These are phyloP conservation scores for Fusarium temperatum DNA, from an alignment of 2,329 filamentous ascomycete species.

Conservation along the genomic window DNA sequence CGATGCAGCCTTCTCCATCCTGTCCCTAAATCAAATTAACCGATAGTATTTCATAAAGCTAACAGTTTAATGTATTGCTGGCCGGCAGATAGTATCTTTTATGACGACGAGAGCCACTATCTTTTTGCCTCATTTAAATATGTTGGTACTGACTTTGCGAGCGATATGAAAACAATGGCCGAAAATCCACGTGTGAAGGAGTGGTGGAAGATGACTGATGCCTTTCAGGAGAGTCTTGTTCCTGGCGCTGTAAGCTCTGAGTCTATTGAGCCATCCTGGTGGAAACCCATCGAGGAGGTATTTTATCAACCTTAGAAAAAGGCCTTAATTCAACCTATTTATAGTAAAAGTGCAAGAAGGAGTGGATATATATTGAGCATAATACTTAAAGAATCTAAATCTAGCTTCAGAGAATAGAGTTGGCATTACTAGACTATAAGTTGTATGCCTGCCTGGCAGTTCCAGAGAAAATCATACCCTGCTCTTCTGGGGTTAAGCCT, in stretches of 20 bases:
- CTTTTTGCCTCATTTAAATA: not conserved
- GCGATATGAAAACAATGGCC: not conserved
- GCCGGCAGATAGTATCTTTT: not conserved
- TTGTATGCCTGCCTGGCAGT: not conserved
- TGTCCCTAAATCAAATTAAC: not conserved
- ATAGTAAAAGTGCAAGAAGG: accelerated
- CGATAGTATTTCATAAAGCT: not conserved
- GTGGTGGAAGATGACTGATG: not conserved
- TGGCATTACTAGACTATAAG: not conserved
- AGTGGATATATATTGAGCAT: not conserved
- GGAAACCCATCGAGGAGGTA: not conserved
- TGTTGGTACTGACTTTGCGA: not conserved
- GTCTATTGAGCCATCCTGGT: not conserved
- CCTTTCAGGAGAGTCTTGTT: not conserved
- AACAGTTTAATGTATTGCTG: not conserved
- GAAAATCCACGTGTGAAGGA: not conserved
- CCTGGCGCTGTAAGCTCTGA: not conserved
- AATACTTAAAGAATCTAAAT: not conserved
- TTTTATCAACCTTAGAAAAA: not conserved
- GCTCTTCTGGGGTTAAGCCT: not conserved
- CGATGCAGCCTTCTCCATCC: accelerated
- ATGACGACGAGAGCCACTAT: not conserved
- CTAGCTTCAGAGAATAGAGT: not conserved
- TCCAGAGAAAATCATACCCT: not conserved
- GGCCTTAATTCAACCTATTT: accelerated